Conservation (phyloP, 495 filamentous ascomycete genomes). For the Aspergillus asperescens region DNA sequence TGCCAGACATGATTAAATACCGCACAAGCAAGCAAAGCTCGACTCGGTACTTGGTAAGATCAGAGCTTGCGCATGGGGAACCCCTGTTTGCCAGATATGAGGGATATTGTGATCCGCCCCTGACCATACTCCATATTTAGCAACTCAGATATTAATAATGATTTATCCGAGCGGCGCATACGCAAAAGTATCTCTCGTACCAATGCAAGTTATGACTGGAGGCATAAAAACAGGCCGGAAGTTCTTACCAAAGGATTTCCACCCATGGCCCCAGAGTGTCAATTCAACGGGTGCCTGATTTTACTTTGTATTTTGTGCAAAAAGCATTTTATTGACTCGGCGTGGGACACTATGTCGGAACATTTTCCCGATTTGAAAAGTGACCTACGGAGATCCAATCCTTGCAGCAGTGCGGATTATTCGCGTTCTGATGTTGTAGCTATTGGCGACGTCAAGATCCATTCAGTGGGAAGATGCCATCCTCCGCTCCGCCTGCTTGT, state of each 20-base stretch:
- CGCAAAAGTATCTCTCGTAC: background rate
- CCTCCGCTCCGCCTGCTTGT: too few relatives aligned
- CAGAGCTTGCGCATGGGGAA: constrained; percentile 3
- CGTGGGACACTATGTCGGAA: background rate
- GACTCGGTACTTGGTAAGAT: constrained; percentile 8
- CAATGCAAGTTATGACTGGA: background rate
- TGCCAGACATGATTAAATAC: background rate
- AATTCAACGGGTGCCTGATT: background rate
- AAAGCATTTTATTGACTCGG: background rate
- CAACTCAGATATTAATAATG: background rate
- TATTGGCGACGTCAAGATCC: too few relatives aligned
- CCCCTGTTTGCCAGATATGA: constrained; percentile 3
- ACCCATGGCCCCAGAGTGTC: background rate
- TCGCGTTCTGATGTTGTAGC: too few relatives aligned
- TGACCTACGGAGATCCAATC: too few relatives aligned
- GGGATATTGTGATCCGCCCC: constrained; percentile 7
- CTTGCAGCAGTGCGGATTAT: too few relatives aligned
- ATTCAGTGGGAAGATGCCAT: too few relatives aligned
- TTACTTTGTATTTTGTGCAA: background rate
- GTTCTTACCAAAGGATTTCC: background rate
- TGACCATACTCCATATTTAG: constrained; percentile 1
- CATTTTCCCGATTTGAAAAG: background rate
- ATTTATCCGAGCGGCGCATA: background rate
- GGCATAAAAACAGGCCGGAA: background rate
- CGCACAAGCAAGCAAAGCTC: background rate